A percentile compares a stretch with the other conserved stretches of the same genome.
These are phyloP conservation scores for Arabidopsis hybrid DNA, from an alignment of 441 rosid species.

Conservation along the genomic window DNA sequence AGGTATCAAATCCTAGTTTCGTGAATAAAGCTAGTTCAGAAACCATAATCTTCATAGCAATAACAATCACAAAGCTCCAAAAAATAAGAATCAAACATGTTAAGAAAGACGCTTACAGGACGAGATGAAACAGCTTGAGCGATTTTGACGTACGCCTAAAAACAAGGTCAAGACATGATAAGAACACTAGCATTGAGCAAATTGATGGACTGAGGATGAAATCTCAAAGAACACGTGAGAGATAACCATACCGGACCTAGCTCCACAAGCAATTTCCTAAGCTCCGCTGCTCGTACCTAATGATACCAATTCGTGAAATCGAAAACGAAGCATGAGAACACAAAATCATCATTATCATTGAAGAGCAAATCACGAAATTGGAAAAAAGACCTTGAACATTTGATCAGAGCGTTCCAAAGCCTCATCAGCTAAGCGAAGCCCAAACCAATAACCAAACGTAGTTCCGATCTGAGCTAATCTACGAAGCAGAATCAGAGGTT, in stretches of 20 bases:
- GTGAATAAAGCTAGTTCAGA: constrained; percentile 2
- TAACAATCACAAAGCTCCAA: constrained; percentile 19
- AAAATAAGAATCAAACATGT: constrained; percentile 1
- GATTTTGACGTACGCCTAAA: constrained; percentile 86
- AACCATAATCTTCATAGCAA: no score
- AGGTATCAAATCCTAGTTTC: constrained; percentile 80
- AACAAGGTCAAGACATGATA: constrained; percentile 20
- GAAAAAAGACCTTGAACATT: constrained; percentile 68
- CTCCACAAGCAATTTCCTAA: constrained; percentile 77
- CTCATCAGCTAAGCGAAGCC: constrained; percentile 65
- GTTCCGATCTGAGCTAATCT: constrained; percentile 73
- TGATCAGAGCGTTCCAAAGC: constrained; percentile 67
- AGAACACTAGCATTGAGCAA: neutral
- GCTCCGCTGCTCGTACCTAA: constrained; percentile 91
- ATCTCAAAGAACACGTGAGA: constrained; percentile 10
- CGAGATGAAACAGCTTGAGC: constrained; percentile 97
- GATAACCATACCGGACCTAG: constrained; percentile 83
- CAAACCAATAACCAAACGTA: constrained; percentile 83
- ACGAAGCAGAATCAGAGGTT: constrained; percentile 72
- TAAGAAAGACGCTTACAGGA: constrained; percentile 60
- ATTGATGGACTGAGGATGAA: neutral
- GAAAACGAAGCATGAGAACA: constrained; percentile 16
- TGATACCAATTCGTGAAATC: neutral
- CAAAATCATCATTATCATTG: neutral
- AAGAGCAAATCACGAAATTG: constrained; percentile 1